A percentile compares a stretch with the other conserved stretches of the same genome.
Conservation (phyloP, 352 stramenopile genomes). For the Phytophthora fragariae region DNA sequence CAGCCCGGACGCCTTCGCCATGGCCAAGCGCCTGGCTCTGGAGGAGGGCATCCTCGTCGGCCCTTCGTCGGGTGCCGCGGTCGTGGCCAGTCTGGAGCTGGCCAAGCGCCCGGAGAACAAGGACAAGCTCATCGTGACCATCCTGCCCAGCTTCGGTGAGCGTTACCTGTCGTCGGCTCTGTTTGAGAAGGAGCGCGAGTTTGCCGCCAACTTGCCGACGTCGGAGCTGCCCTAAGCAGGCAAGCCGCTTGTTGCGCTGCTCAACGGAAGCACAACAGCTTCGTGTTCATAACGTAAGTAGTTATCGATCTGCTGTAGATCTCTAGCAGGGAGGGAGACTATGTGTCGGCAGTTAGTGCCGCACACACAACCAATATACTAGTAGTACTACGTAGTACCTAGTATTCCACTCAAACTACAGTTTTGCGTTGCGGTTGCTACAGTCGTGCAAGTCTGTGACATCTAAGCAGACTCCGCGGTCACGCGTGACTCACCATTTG, state of each 20-base stretch:
- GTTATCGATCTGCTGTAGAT: slow-evolving; percentile 30
- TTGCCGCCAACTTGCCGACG: slow-evolving; percentile 64
- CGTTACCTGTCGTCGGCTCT: slow-evolving; percentile 82
- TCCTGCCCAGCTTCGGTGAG: slow-evolving; percentile 92
- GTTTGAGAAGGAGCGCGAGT: slow-evolving; percentile 79
- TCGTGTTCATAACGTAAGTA: slow-evolving; percentile 30
- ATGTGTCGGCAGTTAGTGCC: slow-evolving; percentile 8
- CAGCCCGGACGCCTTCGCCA: slow-evolving; percentile 81
- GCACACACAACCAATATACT: slow-evolving; percentile 15
- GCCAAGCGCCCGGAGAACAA: slow-evolving; percentile 80
- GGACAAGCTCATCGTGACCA: slow-evolving; percentile 89
- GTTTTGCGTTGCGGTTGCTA: neutral
- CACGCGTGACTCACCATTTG: neutral
- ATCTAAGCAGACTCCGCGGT: neutral
- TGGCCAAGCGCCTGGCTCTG: slow-evolving; percentile 83
- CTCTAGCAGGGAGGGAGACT: slow-evolving; percentile 19
- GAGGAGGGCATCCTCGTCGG: slow-evolving; percentile 88
- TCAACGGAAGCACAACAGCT: neutral
- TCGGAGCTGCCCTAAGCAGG: slow-evolving; percentile 34
- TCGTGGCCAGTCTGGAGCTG: slow-evolving; percentile 80
- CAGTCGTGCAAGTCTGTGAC: neutral
- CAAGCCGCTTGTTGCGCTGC: neutral
- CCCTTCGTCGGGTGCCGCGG: slow-evolving; percentile 85
- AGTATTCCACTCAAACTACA: slow-evolving; percentile 3
- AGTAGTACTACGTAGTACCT: no score